Conservation (phyloP, 208 protist genomes). For the Trypanosoma theileri region DNA sequence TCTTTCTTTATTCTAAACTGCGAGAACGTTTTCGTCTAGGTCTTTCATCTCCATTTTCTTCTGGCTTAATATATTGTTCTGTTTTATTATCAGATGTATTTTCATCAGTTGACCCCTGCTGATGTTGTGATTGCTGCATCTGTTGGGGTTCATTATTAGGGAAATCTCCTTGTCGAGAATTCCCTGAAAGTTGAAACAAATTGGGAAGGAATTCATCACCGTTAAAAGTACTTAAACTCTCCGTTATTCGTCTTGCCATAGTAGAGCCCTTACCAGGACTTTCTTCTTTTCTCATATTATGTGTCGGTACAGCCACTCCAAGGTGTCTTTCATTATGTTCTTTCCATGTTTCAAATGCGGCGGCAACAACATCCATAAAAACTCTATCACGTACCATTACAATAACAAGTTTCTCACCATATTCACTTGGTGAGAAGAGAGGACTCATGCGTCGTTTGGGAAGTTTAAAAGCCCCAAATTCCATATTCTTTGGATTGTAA, state of each 20-base stretch:
- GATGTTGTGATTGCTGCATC: neutral
- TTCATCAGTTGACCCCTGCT: neutral
- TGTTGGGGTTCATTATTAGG: neutral
- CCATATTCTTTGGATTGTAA: slow-evolving; percentile 59
- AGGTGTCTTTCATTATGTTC: slow-evolving; percentile 19
- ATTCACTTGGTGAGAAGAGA: slow-evolving; percentile 72
- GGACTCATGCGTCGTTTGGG: slow-evolving; percentile 41
- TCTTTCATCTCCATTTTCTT: neutral
- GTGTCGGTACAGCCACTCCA: slow-evolving; percentile 42
- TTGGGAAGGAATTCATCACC: neutral
- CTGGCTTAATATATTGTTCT: neutral
- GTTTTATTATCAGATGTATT: neutral
- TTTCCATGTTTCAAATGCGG: slow-evolving; percentile 37
- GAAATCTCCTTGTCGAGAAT: neutral
- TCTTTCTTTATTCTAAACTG: neutral
- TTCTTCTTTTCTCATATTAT: slow-evolving; percentile 32
- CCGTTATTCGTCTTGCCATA: neutral
- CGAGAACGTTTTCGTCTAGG: neutral
- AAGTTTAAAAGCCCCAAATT: slow-evolving; percentile 53
- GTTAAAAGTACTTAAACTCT: neutral
- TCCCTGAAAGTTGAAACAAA: neutral
- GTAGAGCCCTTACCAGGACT: slow-evolving; percentile 8
- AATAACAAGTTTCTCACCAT: slow-evolving; percentile 71
- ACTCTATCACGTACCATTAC: slow-evolving; percentile 63
- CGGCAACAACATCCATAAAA: slow-evolving; percentile 18